Evolutionary conservation across 164 flowering plant species (phyloP).

Genomic region (Cinnamomum micranthum): DNA sequence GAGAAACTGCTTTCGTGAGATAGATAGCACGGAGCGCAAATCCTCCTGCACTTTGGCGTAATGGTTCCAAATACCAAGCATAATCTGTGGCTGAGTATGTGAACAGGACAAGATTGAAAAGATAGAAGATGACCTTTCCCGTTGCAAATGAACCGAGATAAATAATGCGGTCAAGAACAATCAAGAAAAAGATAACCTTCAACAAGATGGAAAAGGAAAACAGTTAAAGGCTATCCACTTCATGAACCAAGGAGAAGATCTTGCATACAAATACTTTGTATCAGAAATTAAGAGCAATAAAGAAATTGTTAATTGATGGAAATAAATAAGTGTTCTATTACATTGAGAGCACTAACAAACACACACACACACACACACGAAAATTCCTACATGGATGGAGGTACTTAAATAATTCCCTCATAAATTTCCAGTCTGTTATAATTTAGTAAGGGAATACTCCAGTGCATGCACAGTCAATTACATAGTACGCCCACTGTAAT

Average conservation of each 20-base stretch:
- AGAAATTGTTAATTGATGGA: too few relatives aligned
- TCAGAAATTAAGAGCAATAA: not conserved
- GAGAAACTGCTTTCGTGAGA: conserved; percentile 78
- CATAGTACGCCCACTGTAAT: too few relatives aligned
- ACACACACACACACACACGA: too few relatives aligned
- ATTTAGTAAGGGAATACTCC: too few relatives aligned
- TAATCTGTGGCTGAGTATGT: conserved; percentile 77
- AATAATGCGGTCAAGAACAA: conserved; percentile 89
- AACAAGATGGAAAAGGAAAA: conserved; percentile 2
- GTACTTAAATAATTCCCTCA: too few relatives aligned
- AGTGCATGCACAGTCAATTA: too few relatives aligned
- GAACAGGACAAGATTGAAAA: conserved; percentile 74
- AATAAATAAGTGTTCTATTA: too few relatives aligned
- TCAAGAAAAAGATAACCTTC: conserved; percentile 91
- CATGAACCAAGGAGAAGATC: not conserved
- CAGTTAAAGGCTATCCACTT: not conserved
- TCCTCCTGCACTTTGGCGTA: conserved; percentile 48
- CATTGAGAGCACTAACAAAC: too few relatives aligned
- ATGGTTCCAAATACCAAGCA: conserved; percentile 84
- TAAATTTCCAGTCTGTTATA: too few relatives aligned
- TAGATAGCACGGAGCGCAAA: conserved; percentile 92
- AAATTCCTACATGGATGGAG: too few relatives aligned
- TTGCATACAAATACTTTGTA: not conserved
- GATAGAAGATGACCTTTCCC: conserved; percentile 79
- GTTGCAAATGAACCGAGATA: conserved; percentile 94